Evolutionary conservation across 1,284 basidiomycete genomes (phyloP), one percentile per base, ranked within the genome.

Genomic region (Gastroboletus turbinatus): DNA sequence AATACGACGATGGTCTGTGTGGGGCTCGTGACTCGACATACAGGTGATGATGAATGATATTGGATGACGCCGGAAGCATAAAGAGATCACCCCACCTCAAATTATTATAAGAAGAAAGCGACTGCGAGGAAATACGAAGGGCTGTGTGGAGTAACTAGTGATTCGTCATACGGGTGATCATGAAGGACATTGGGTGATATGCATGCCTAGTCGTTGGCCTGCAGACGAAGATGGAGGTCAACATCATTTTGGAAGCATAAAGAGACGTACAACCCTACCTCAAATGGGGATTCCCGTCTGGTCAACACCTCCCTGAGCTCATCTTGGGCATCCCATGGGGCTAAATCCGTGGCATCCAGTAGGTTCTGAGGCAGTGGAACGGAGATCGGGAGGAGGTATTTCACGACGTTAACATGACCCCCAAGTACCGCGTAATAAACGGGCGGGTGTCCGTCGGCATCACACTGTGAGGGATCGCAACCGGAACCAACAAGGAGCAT

Each of bases 391-490:
- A 58, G 30, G 17, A 57, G 58, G 19, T 50, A 49, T 4, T 30
- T 8, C 16, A 45, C 40, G 5, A 39, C 25, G 2, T 13, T 2
- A 13, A 30, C 23, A 21, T 5, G 7, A 13, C 40, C 50, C 23
- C 5, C 1, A 4, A 1, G 5, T 8, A 56, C 7, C 23, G 56
- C 56, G 10, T 17, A 19, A 19, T 46, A 44, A 9, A 60, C 3
- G 29, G 58, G 52, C 6, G 35, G 25, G 29, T 19, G 16, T 19
- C 39, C 50, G 3, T 40, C 0, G 17, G 25, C 42, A 25, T 46
- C 45, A n/a, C 43, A 35, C 4, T 19, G 23, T 5, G 52, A 56
- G 25, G 52, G 53, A 50, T 58, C 21, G n/a, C 56, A 56, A 13
- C 56, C 58, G 4, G 30, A 25, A 27, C 25, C 14, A 7, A 58